Base-by-base conservation (phyloP, 495 filamentous ascomycete genomes). In the Penicillium cataractarum region DNA sequence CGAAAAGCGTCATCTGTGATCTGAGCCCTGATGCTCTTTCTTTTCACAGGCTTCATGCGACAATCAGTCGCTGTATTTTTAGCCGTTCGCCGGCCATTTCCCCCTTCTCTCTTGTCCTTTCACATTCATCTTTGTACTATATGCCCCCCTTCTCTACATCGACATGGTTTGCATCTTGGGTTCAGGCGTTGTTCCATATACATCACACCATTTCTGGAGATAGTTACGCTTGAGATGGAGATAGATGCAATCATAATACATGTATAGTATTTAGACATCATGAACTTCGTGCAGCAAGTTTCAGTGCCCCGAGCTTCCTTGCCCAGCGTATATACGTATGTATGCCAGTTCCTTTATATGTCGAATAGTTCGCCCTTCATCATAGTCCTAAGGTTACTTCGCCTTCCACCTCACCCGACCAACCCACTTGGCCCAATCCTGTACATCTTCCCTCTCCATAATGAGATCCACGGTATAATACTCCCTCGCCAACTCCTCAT, bases 401-500 rank as follows among this genome's bases (percentile, higher is more conserved):
- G 78, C 79, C 77, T 89, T 89, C 87, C 87, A 90, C 65, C 87
- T 78, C 63, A 91, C 76, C 66, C 80, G 76, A 10, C 84, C 82
- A 57, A 88, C 87, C 88, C 88, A 91, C 42, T 64, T 78, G 32
- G 84, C 88, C 86, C 89, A 96, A 67, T 76, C 80, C 75, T 78
- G 66, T 31, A 95, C 86, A 82, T 92, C 89, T 65, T 91, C 89
- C 73, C 90, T 82, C 74, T 80, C 86, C 73, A 87, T 60, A 66
- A 94, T 75, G 62, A 77, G 71, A 63, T 92, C 90, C 22, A 94
- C 85, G 5, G 85, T 93, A 76, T 84, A 92, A 74, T 78, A 93
- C 73, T 87, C 78, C 70, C 82, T 80, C 13, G 91, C 92, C 65
- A 97, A 74, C 69, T 91, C 91, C 82, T 97, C 92, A 71, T 94